Percentiles rank a stretch among this genome's conserved stretches.
Evolutionary conservation across 2,329 filamentous ascomycete genomes (phyloP).

Genomic region (Cryphonectria nitschkei): DNA sequence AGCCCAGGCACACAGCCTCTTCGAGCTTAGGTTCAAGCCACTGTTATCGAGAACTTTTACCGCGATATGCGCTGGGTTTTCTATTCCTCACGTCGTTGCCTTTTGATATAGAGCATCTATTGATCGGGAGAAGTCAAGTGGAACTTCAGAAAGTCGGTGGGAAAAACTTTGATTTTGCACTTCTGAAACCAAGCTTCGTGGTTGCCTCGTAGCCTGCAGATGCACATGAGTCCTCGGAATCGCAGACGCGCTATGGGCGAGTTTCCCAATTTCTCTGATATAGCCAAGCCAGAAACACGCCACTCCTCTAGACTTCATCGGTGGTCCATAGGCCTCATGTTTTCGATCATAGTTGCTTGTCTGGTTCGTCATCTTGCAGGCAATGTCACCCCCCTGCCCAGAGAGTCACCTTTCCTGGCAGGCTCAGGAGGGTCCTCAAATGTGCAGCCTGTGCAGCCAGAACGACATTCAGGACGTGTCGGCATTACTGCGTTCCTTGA

Average conservation of each 20-base stretch:
- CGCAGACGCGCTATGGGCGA: neutral
- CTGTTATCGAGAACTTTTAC: too few relatives aligned
- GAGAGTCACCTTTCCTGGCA: neutral
- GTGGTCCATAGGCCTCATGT: neutral
- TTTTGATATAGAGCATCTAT: neutral
- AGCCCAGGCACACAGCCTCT: neutral
- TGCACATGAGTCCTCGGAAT: neutral
- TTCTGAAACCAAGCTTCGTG: neutral
- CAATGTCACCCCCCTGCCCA: neutral
- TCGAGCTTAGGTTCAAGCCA: neutral
- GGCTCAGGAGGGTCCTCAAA: neutral
- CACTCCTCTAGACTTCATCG: neutral
- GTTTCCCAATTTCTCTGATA: neutral
- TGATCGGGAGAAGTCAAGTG: neutral
- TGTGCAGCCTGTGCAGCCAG: neutral
- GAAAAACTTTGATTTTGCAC: neutral
- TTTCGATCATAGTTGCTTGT: neutral
- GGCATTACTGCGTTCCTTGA: neutral
- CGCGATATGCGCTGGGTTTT: neutral
- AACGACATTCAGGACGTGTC: neutral
- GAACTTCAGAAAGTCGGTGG: neutral
- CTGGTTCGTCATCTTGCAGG: neutral
- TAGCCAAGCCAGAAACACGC: neutral
- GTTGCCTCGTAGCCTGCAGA: neutral
- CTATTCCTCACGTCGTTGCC: too few relatives aligned